phyloP scores from a whole-genome alignment of 768 basidiomycete genomes.

The Daedaleopsis sinensis region DNA sequence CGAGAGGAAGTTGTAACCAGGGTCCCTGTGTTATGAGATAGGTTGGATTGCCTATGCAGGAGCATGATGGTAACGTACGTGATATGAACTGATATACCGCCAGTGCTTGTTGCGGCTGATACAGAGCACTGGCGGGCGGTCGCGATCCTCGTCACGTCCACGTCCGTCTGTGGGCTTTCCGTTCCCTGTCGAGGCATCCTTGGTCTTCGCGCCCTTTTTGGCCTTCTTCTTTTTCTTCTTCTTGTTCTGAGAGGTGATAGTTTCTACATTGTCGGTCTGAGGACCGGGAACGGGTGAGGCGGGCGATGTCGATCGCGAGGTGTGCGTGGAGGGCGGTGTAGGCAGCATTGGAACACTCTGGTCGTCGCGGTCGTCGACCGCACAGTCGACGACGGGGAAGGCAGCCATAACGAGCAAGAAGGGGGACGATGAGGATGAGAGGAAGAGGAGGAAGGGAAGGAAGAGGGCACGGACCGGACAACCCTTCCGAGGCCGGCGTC shows the following conservation, averaged over 20 bases:
- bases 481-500: too few relatives aligned
- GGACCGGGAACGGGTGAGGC: neutral
- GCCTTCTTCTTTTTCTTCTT: constrained; percentile 64
- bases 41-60: neutral
- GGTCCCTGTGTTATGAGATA: constrained; percentile 61
- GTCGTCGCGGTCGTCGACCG: neutral
- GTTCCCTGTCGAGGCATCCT: constrained; percentile 18
- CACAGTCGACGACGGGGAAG: neutral
- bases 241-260: constrained; percentile 51
- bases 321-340: constrained; percentile 24
- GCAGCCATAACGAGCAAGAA: neutral
- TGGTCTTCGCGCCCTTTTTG: constrained; percentile 66
- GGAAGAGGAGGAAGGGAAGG: too few relatives aligned
- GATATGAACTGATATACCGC: constrained; percentile 91
- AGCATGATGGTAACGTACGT: constrained; percentile 53
- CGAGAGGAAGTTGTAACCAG: constrained; percentile 88
- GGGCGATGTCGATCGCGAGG: constrained; percentile 31
- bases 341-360: constrained; percentile 10
- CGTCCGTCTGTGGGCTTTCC: neutral
- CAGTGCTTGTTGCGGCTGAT: constrained; percentile 95
- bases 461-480: too few relatives aligned
- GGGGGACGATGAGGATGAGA: neutral
- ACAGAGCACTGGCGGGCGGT: constrained; percentile 69
- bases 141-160: constrained; percentile 40
- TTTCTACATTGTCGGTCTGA: constrained; percentile 27